Percentiles rank a stretch among this genome's conserved stretches.
These are phyloP conservation scores for Paulownia fortunei DNA, from an alignment of 257 asterid genomes.

Conservation along the genomic window DNA sequence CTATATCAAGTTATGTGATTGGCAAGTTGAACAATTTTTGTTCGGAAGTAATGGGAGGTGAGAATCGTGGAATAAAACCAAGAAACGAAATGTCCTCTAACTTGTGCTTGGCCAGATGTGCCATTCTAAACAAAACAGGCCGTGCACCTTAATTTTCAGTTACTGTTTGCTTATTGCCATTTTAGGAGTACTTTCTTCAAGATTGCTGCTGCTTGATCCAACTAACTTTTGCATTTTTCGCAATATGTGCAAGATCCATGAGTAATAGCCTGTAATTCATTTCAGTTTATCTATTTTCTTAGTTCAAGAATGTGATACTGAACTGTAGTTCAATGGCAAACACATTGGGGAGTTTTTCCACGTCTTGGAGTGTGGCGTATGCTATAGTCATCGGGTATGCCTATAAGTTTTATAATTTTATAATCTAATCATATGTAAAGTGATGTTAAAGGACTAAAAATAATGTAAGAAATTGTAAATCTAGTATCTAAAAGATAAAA, in stretches of 20 bases:
- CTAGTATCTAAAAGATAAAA: too few relatives aligned
- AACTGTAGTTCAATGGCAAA: neutral
- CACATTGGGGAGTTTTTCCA: neutral
- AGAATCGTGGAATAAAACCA: neutral
- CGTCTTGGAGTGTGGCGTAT: neutral
- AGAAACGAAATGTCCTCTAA: neutral
- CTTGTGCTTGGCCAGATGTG: neutral
- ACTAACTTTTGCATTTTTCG: neutral
- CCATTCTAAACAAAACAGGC: neutral
- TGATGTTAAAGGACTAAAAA: too few relatives aligned
- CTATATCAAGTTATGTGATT: neutral
- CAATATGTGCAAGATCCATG: neutral
- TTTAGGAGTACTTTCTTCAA: neutral
- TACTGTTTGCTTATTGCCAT: neutral
- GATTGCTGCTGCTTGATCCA: neutral
- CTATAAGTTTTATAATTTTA: too few relatives aligned
- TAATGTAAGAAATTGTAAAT: too few relatives aligned
- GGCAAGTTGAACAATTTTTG: neutral
- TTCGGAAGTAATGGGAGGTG: neutral
- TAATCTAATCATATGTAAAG: too few relatives aligned
- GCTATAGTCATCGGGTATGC: too few relatives aligned
- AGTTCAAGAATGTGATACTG: neutral
- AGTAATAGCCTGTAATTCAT: constrained; percentile 1
- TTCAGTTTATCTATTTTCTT: neutral
- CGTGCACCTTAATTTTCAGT: neutral